Evolutionary conservation across 257 asterid genomes (phyloP).

Genomic region (Rubia yunnanensis): DNA sequence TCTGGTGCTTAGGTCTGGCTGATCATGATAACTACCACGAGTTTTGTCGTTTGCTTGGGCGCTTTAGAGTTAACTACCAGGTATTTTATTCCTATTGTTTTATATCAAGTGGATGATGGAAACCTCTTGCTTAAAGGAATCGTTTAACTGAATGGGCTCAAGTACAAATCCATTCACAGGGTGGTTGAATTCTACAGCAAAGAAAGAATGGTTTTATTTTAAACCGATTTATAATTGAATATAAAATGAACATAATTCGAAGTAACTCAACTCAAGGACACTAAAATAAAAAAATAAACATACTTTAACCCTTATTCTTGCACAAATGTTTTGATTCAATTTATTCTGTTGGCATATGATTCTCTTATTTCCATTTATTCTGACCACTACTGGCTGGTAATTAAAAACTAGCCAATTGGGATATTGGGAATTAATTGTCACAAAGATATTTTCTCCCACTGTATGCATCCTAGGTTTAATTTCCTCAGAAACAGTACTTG

Average conservation of each 20-base stretch:
- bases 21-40: conserved; percentile 97
- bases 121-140: neutral
- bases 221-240: neutral
- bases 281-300: neutral
- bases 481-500: neutral
- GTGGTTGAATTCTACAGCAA: neutral
- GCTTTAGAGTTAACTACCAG: conserved; percentile 94
- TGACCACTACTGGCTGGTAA: neutral
- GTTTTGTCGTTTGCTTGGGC: conserved; percentile 98
- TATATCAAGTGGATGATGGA: neutral
- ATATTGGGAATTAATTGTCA: neutral
- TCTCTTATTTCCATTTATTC: neutral
- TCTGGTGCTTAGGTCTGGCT: conserved; percentile 58
- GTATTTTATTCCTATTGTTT: conserved; percentile 26
- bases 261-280: neutral
- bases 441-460: neutral
- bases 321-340: neutral
- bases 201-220: neutral
- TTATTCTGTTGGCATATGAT: neutral
- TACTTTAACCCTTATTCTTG: neutral
- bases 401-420: neutral
- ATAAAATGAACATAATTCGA: neutral
- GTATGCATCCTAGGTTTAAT: neutral
- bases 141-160: neutral
- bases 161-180: neutral